Evolutionary conservation across 2,329 filamentous ascomycete genomes (phyloP).

Genomic region (Tolypocladium guangdongense): DNA sequence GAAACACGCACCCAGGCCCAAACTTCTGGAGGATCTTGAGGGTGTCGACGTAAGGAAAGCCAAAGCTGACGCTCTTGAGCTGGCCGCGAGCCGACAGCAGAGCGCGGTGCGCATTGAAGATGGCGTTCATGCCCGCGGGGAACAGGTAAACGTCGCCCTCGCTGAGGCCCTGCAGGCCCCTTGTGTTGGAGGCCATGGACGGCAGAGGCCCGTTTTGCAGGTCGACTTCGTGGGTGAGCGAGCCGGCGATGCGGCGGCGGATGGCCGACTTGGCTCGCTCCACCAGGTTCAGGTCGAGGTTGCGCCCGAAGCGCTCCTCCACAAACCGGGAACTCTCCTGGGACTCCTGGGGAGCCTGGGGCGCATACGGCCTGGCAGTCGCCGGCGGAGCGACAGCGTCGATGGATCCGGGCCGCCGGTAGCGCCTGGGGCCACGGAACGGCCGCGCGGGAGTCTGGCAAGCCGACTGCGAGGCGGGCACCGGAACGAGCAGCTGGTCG

Average conservation of each 20-base stretch:
- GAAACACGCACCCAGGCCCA: constrained; percentile 79
- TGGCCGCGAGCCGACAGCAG: constrained; percentile 54
- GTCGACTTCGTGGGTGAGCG: constrained; percentile 62
- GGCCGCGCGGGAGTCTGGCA: constrained; percentile 22
- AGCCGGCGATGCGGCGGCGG: constrained; percentile 76
- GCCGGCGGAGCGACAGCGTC: constrained; percentile 17
- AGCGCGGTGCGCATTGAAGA: constrained; percentile 76
- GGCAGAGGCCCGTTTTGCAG: constrained; percentile 12
- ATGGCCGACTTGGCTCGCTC: constrained; percentile 79
- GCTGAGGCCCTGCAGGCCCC: constrained; percentile 53
- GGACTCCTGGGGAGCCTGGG: constrained; percentile 22
- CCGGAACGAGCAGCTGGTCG: constrained; percentile 46
- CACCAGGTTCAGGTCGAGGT: constrained; percentile 70
- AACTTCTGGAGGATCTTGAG: constrained; percentile 93
- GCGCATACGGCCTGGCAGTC: constrained; percentile 7
- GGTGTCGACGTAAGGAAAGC: constrained; percentile 97
- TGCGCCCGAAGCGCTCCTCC: constrained; percentile 88
- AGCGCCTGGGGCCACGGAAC: constrained; percentile 66
- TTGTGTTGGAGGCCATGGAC: constrained; percentile 28
- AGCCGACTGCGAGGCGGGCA: constrained; percentile 14
- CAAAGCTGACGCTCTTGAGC: constrained; percentile 75
- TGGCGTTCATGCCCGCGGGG: constrained; percentile 87
- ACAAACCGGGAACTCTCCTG: constrained; percentile 71
- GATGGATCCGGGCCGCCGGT: constrained; percentile 49
- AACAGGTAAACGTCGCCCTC: constrained; percentile 86